Percentiles rank a stretch among this genome's conserved stretches.
phyloP scores from a whole-genome alignment of 2,329 filamentous ascomycete species.

The Talaromyces atroroseus region DNA sequence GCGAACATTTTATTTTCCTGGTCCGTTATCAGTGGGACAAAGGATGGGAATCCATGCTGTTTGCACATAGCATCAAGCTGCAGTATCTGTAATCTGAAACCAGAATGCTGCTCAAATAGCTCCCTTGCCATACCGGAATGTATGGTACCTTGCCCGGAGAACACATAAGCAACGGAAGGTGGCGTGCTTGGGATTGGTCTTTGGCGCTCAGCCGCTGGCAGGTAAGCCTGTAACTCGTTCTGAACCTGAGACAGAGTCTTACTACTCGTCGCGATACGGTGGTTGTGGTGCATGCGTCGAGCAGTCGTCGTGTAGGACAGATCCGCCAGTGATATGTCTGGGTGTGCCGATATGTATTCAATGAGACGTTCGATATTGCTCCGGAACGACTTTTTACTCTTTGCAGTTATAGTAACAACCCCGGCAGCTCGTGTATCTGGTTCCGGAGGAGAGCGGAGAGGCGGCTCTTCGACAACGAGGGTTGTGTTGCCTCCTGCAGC shows the following conservation, averaged over 20 bases:
- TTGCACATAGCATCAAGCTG: constrained; percentile 25
- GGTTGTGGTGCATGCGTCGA: constrained; percentile 51
- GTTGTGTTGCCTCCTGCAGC: constrained; percentile 59
- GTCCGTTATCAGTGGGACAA: constrained; percentile 22
- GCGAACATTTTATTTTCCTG: constrained; percentile 9
- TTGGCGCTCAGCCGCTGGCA: background rate
- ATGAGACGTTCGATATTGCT: constrained; percentile 23
- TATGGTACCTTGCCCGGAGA: constrained; percentile 27
- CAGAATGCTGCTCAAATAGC: constrained; percentile 21
- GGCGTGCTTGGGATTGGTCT: background rate
- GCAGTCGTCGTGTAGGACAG: constrained; percentile 61
- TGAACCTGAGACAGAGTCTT: constrained; percentile 16
- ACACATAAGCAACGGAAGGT: constrained; percentile 26
- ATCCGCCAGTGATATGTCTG: constrained; percentile 44
- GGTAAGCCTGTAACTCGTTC: constrained; percentile 2
- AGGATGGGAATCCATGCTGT: constrained; percentile 26
- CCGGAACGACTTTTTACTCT: constrained; percentile 45
- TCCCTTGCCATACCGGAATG: constrained; percentile 22
- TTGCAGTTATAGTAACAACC: constrained; percentile 51
- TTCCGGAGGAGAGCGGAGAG: constrained; percentile 42
- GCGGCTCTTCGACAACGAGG: constrained; percentile 56
- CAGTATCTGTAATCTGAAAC: constrained; percentile 28
- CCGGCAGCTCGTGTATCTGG: constrained; percentile 49
- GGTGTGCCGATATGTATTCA: constrained; percentile 21
- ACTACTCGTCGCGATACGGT: constrained; percentile 8